Evolutionary conservation across 164 flowering plant species (phyloP).

Genomic region (Buxus sempervirens): DNA sequence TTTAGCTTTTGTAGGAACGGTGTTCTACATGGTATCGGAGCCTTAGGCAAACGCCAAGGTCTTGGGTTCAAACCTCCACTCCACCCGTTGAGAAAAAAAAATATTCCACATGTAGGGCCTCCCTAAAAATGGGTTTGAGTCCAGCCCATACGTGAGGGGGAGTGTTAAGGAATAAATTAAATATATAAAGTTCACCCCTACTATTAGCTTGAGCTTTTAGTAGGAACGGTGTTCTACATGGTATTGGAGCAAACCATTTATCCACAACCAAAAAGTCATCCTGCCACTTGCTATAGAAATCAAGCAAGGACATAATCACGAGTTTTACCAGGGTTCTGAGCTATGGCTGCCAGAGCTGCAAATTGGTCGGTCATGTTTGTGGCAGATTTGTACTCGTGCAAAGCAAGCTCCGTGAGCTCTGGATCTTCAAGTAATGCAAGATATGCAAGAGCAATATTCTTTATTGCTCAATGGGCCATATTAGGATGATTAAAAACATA

Average conservation of each 20-base stretch:
- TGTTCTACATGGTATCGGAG: too few relatives aligned
- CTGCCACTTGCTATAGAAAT: slow-evolving; percentile 92
- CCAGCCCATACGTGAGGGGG: too few relatives aligned
- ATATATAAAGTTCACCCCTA: too few relatives aligned
- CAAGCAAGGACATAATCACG: slow-evolving; percentile 80
- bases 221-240: too few relatives aligned
- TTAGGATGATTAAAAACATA: slow-evolving; percentile 75
- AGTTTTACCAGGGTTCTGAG: slow-evolving; percentile 67
- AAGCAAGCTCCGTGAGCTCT: slow-evolving; percentile 56
- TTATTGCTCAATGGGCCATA: slow-evolving; percentile 86
- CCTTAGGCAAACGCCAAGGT: too few relatives aligned
- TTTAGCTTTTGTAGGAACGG: too few relatives aligned
- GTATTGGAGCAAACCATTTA: slow-evolving; percentile 95
- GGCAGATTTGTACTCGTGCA: slow-evolving; percentile 74
- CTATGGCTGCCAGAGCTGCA: slow-evolving; percentile 82
- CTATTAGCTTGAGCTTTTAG: too few relatives aligned
- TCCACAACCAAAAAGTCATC: slow-evolving; percentile 85
- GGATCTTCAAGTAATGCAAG: slow-evolving; percentile 70
- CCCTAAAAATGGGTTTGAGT: too few relatives aligned
- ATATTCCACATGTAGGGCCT: too few relatives aligned
- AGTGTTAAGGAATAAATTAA: too few relatives aligned
- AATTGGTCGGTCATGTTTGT: slow-evolving; percentile 95
- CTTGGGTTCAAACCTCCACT: too few relatives aligned
- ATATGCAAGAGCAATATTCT: slow-evolving; percentile 82
- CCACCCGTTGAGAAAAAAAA: too few relatives aligned